Base-by-base conservation (phyloP, 768 basidiomycete species). In the Coprinopsis strossmayeri region DNA sequence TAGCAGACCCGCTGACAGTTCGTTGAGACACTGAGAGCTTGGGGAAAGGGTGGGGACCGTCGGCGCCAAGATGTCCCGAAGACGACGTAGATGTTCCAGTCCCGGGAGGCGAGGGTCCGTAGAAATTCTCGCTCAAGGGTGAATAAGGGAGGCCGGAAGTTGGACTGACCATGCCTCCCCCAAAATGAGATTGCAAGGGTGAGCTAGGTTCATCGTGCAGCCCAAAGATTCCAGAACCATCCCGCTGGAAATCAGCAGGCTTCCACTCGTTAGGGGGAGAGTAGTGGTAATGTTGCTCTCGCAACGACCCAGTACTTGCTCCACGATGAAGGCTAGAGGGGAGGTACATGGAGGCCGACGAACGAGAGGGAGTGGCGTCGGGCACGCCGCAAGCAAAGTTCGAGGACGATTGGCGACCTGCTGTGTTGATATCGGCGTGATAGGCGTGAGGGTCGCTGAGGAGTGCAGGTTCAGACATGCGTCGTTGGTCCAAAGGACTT, bases 381-480 rank as follows among this genome's bases (percentile, higher is more conserved):
- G 69, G 57, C 9, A 60, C 54, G 53, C 64, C 64, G 55, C 65
- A 71, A 18, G 68, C 67, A 53, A 68, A 69, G 45, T 72, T 72
- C n/a, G 39, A 2, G 34, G 34, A 2, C 68, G 65, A 53, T 65
- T 72, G 49, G 55, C 61, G 43, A 62, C 53, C 40, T 62, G 52
- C 48, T 61, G 55, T 46, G 67, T 48, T 46, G 62, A 39, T 48
- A 50, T 64, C 64, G 34, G 64, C 53, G 34, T 67, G 54, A 59
- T 77, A 70, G 46, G 71, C 53, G 61, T 68, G 69, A 55, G 69
- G 57, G 43, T 59, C 57, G 45, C 61, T 58, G 52, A 74, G 69
- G 53, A 76, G 67, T 47, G 77, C 66, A 40, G 82, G 81, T 61
- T 84, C 82, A 58, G 82, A 84, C 78, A 83, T 81, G 62, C 82